phyloP scores from a whole-genome alignment of 257 asterid species.

The Eustoma russellianum region DNA sequence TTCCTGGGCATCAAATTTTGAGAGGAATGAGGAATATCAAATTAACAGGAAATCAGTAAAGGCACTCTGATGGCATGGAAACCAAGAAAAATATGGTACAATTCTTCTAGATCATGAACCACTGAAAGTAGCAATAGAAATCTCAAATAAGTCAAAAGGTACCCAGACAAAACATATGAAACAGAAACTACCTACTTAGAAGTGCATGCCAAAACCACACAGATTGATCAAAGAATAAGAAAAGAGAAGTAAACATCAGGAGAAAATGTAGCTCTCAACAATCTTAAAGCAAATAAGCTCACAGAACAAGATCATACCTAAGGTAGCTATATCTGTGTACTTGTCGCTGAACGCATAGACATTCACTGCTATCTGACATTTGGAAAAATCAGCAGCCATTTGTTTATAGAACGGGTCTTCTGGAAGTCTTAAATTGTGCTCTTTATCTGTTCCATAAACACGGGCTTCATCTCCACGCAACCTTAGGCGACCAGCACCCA shows the following conservation, averaged over 20 bases:
- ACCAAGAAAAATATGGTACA: no score
- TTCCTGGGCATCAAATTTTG: slow-evolving; percentile 40
- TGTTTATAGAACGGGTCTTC: slow-evolving; percentile 99
- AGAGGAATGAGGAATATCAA: slow-evolving; percentile 5
- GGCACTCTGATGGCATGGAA: no score
- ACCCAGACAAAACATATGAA: no score
- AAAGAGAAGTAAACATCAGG: no score
- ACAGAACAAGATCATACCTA: slow-evolving; percentile 42
- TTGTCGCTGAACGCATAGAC: slow-evolving; percentile 88
- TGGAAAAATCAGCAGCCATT: slow-evolving; percentile 99
- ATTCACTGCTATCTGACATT: slow-evolving; percentile 88
- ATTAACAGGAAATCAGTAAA: not conserved
- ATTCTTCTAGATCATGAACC: no score
- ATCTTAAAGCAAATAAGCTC: no score
- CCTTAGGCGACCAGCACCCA: slow-evolving; percentile 87
- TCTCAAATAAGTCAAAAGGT: no score
- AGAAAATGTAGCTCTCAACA: no score
- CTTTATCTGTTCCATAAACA: slow-evolving; percentile 88
- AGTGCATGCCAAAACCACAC: no score
- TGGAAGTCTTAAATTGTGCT: slow-evolving; percentile 64
- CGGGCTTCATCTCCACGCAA: slow-evolving; percentile 89
- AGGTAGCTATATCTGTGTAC: slow-evolving; percentile 83
- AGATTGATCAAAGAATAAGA: no score
- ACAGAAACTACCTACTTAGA: no score
- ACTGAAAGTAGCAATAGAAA: no score